Percentiles rank a stretch among this genome's conserved stretches.
These are phyloP conservation scores for Litsea cubeba DNA, from an alignment of 164 flowering plant genomes.

Conservation along the genomic window DNA sequence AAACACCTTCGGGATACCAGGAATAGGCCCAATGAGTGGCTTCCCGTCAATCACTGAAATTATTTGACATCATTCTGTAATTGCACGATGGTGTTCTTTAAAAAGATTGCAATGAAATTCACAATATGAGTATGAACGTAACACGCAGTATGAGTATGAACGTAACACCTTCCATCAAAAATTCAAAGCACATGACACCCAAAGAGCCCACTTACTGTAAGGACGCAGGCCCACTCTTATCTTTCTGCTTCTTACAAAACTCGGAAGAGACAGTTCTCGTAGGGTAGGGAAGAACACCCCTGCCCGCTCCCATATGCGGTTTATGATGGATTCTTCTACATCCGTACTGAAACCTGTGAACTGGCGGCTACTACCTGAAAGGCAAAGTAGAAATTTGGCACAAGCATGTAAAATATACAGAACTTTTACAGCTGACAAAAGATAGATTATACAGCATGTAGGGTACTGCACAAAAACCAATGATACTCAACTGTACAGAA, in stretches of 20 bases:
- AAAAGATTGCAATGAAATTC: neutral
- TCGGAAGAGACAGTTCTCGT: conserved; percentile 33
- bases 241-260: conserved; percentile 36
- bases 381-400: neutral
- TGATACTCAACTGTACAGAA: too few species aligned
- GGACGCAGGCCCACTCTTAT: conserved; percentile 88
- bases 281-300: conserved; percentile 71
- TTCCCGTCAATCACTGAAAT: conserved; percentile 84
- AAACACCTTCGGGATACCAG: conserved; percentile 58
- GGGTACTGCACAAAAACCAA: too few species aligned
- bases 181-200: neutral
- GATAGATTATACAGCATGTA: too few species aligned
- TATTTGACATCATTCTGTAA: conserved; percentile 3
- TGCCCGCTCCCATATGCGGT: conserved; percentile 67
- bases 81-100: neutral
- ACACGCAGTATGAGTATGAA: neutral
- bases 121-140: neutral
- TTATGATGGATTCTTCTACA: conserved; percentile 50
- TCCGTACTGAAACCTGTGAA: conserved; percentile 69
- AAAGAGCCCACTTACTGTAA: conserved; percentile 53
- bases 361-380: conserved; percentile 89
- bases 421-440: neutral
- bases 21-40: conserved; percentile 85
- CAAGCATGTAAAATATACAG: neutral
- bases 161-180: neutral